Evolutionary conservation across 768 basidiomycete species (phyloP).

Genomic region (Royoungia palumana): DNA sequence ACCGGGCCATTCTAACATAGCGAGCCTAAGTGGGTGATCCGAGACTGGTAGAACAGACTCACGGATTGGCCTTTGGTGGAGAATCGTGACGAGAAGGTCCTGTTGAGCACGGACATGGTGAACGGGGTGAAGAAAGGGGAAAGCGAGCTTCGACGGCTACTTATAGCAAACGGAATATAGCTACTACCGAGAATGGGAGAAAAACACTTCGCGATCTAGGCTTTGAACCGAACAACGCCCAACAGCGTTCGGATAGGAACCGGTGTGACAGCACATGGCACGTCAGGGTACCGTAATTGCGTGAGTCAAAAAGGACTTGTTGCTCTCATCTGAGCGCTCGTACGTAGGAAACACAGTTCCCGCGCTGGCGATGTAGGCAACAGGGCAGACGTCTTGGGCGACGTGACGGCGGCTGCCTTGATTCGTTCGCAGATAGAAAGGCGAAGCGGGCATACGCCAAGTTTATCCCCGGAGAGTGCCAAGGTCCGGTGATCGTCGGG

Average conservation of each 20-base stretch:
- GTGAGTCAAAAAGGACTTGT: too few species aligned
- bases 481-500: too few species aligned
- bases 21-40: neutral
- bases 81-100: conserved; percentile 30
- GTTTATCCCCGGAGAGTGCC: too few species aligned
- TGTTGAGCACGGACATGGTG: conserved; percentile 28
- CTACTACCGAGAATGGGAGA: conserved; percentile 17
- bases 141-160: conserved; percentile 6
- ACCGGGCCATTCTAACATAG: conserved; percentile 6
- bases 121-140: conserved; percentile 2
- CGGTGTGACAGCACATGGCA: too few species aligned
- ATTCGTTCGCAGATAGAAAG: too few species aligned
- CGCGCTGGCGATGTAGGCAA: too few species aligned
- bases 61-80: conserved; percentile 27
- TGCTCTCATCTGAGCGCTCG: too few species aligned
- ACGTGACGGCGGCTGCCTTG: too few species aligned
- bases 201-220: conserved; percentile 8
- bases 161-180: conserved; percentile 22
- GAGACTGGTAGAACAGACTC: conserved; percentile 1
- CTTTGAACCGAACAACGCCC: conserved; percentile 22
- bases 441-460: too few species aligned
- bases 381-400: too few species aligned
- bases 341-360: too few species aligned
- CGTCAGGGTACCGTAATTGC: too few species aligned
- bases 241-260: conserved; percentile 4